These are phyloP conservation scores for Paramecium bursaria DNA, from an alignment of 73 alveolate species.

Conservation along the genomic window DNA sequence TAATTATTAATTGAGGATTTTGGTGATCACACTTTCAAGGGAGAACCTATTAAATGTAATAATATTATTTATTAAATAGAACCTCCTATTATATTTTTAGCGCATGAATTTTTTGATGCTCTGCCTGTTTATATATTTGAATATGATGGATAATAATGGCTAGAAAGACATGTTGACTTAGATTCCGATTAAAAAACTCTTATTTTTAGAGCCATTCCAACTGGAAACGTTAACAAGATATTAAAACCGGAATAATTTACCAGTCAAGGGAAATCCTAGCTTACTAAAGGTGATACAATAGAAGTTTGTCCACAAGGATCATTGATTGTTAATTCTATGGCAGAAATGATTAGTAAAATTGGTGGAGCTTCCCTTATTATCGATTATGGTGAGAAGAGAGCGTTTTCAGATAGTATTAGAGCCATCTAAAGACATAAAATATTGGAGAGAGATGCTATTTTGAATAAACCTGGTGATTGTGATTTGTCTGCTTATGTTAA, in stretches of 20 bases:
- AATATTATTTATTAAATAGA: not conserved
- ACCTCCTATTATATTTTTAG: constrained; percentile 82
- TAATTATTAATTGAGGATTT: constrained; percentile 53
- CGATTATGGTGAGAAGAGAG: constrained; percentile 92
- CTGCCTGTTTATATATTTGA: constrained; percentile 82
- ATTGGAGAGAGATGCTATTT: constrained; percentile 72
- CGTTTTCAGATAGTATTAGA: constrained; percentile 81
- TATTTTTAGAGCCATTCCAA: constrained; percentile 71
- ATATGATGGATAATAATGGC: constrained; percentile 73
- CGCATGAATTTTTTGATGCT: constrained; percentile 94
- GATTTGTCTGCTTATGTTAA: constrained; percentile 90
- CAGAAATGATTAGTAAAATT: constrained; percentile 68
- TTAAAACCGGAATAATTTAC: constrained; percentile 87
- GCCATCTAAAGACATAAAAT: constrained; percentile 86
- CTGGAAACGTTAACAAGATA: constrained; percentile 73
- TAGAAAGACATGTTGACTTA: constrained; percentile 75
- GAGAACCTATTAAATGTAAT: constrained; percentile 27
- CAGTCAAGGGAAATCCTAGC: constrained; percentile 69
- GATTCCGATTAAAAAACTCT: constrained; percentile 60
- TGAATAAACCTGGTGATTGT: constrained; percentile 82
- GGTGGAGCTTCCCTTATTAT: constrained; percentile 82
- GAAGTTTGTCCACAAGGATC: constrained; percentile 81
- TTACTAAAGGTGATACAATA: constrained; percentile 80
- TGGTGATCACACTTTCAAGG: constrained; percentile 15
- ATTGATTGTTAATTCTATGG: constrained; percentile 70